Evolutionary conservation across 495 filamentous ascomycete genomes (phyloP), one percentile per base, ranked within the genome.

Genomic region (Penicillium bialowiezense): DNA sequence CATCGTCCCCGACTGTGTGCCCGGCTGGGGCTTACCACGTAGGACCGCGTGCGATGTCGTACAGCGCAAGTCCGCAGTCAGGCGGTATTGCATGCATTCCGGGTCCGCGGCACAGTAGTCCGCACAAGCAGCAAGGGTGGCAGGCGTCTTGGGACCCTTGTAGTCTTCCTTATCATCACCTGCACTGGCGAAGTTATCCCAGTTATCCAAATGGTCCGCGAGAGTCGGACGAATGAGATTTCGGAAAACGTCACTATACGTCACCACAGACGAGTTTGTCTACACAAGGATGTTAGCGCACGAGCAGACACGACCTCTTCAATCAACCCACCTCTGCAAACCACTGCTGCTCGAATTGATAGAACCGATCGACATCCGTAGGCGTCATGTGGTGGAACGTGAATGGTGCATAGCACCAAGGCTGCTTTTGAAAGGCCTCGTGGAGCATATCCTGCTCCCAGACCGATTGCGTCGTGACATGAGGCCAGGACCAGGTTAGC

Each of bases 401-500:
- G 5, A 75, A 60, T 8, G 68, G 65, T 24, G 74, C 68, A 57
- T 62, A 70, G 58, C 77, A 80, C 76, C 77, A 80, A n/a, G 71
- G 65, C 29, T 41, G 57, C 44, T 48, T 68, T 6, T 60, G 59
- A 39, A 56, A 65, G 10, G 52, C 66, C 14, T 65, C 62, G 12
- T 62, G 61, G 7, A 73, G 60, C 28, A 63, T 62, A 62, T 76
- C 71, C 44, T 72, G 62, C 40, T 77, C 70, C 56, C 60, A 62
- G 1, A 68, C 52, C 18, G 56, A 66, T 36, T 55, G 48, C 1
- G 50, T 52, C 17, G 64, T 64, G 56, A 52, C 59, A 64, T 68
- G 58, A 10, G 70, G 70, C 69, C 67, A 72, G 5, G 64, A 44
- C 65, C 69, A 71, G 4, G 48, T 56, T 37, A 74, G 48, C 2